Conservation (phyloP, 805 yeast species). For the Scheffersomyces ergatensis region DNA sequence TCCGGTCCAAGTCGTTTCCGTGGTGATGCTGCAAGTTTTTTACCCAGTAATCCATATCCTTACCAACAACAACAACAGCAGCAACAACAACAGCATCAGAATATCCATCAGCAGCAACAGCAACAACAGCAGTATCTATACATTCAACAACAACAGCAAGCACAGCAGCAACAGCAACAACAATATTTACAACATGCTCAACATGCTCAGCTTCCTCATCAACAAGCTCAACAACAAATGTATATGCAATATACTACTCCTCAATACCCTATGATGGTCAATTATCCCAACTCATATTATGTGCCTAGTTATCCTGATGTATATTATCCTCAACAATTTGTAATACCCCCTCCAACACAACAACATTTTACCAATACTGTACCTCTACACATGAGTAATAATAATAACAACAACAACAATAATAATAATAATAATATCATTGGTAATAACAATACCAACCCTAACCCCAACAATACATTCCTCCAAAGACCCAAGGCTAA, state of each 20-base stretch:
- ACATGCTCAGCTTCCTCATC: too few relatives aligned
- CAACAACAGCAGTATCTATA: slow-evolving; percentile 1
- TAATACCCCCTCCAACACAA: slow-evolving; percentile 2
- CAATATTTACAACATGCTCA: slow-evolving; percentile 5
- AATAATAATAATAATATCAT: slow-evolving; percentile 1
- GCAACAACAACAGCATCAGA: neutral
- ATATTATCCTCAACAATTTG: slow-evolving; percentile 3
- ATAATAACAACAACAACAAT: neutral
- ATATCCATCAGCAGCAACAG: neutral
- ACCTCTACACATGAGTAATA: neutral
- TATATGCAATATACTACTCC: slow-evolving; percentile 14
- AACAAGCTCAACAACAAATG: slow-evolving; percentile 10
- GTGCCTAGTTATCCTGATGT: slow-evolving; percentile 8
- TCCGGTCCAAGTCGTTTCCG: slow-evolving; percentile 36
- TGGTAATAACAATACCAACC: neutral
- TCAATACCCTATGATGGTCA: slow-evolving; percentile 10
- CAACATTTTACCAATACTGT: neutral
- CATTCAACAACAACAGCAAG: slow-evolving; percentile 4
- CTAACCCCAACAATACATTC: neutral
- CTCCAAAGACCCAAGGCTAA: too few relatives aligned
- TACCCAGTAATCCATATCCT: slow-evolving; percentile 21
- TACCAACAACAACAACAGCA: slow-evolving; percentile 3
- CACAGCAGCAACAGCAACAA: slow-evolving; percentile 8
- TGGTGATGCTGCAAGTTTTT: slow-evolving; percentile 36
- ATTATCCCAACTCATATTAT: slow-evolving; percentile 7